Conservation (phyloP, 305 asterid species). For the Solanum hybrid region DNA sequence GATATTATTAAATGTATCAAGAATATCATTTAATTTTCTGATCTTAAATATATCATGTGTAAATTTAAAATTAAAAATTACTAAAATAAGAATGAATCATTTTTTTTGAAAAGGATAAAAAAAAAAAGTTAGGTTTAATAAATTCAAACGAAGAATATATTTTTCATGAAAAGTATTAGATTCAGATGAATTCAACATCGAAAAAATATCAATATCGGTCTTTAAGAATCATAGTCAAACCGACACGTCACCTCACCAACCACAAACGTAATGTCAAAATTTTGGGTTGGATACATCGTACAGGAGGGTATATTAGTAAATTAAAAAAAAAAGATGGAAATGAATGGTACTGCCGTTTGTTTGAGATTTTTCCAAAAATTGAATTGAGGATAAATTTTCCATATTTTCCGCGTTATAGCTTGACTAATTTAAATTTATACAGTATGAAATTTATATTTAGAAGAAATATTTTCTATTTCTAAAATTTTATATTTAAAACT, state of each 20-base stretch:
- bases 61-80: no score
- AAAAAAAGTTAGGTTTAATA: neutral
- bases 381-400: no score
- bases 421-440: no score
- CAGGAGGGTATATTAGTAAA: neutral
- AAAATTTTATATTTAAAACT: no score
- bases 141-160: neutral
- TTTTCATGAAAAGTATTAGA: neutral
- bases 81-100: no score
- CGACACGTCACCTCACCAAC: neutral
- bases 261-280: neutral
- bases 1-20: no score
- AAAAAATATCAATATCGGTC: neutral
- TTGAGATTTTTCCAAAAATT: neutral
- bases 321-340: neutral
- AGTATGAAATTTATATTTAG: no score
- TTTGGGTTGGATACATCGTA: slow-evolving; percentile 6
- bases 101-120: neutral
- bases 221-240: neutral
- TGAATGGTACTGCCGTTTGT: neutral
- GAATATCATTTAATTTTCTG: no score
- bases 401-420: no score
- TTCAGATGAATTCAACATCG: neutral
- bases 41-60: no score
- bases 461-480: no score